Conservation (phyloP, 2,329 filamentous ascomycete species). For the Aspergillus quadrilineatus region DNA sequence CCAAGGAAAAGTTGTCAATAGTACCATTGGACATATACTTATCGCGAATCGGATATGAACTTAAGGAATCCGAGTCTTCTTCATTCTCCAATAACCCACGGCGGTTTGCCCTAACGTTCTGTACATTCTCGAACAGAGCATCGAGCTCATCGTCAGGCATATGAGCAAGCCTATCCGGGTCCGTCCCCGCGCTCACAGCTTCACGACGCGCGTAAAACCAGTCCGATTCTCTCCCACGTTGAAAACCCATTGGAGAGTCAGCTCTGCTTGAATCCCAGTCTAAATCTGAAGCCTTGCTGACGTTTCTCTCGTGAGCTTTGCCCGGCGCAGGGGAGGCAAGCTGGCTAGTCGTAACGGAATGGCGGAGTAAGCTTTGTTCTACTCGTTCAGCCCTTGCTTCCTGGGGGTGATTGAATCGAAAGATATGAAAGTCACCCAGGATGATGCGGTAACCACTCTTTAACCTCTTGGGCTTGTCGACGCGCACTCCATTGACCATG, state of each 20-base stretch:
- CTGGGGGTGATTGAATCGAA: conserved; percentile 96
- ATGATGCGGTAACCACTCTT: conserved; percentile 94
- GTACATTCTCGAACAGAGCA: conserved; percentile 88
- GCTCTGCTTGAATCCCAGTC: conserved; percentile 70
- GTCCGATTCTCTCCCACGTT: conserved; percentile 74
- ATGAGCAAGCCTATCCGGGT: conserved; percentile 83
- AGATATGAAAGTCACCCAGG: conserved; percentile 96
- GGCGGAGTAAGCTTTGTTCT: conserved; percentile 81
- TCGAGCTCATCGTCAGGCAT: conserved; percentile 94
- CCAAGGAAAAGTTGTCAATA: conserved; percentile 91
- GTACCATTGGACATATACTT: conserved; percentile 96
- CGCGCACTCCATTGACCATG: conserved; percentile 94
- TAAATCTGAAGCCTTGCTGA: conserved; percentile 77
- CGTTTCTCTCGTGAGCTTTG: conserved; percentile 72
- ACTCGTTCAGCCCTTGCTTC: conserved; percentile 91
- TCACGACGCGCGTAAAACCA: conserved; percentile 93
- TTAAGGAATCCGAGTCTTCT: conserved; percentile 85
- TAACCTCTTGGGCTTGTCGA: conserved; percentile 79
- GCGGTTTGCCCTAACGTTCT: conserved; percentile 79
- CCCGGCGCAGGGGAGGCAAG: conserved; percentile 63
- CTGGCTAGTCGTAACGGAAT: conserved; percentile 68
- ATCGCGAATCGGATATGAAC: conserved; percentile 83
- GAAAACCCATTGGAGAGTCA: conserved; percentile 73
- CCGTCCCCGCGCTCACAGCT: conserved; percentile 86
- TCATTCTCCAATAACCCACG: conserved; percentile 64